Percentiles rank a stretch among this genome's conserved stretches.
phyloP scores from a whole-genome alignment of 2,329 filamentous ascomycete genomes.

The Ophiostoma sp. region DNA sequence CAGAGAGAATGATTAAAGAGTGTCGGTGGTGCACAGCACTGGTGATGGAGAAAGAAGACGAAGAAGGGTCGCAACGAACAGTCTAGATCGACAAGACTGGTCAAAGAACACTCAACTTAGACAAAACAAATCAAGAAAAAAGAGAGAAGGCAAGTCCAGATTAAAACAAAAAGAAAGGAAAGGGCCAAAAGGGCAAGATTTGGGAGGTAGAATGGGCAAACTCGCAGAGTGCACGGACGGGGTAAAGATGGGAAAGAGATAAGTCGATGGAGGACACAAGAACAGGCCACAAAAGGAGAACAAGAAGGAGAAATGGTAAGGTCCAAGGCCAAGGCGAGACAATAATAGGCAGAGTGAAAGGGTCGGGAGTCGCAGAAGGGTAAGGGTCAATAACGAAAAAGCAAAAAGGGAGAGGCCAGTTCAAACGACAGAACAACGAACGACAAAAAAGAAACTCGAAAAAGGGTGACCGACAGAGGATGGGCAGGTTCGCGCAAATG shows the following conservation, averaged over 20 bases:
- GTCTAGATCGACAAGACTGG: slow-evolving; percentile 19
- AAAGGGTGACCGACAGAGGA: not conserved
- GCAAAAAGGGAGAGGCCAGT: not conserved
- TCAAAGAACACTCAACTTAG: slow-evolving; percentile 5
- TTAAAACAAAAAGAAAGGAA: slow-evolving; percentile 7
- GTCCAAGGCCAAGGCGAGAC: not conserved
- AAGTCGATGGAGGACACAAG: not conserved
- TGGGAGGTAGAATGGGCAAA: not conserved
- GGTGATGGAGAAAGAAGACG: not conserved
- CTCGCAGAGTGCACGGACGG: slow-evolving; percentile 16
- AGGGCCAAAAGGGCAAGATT: not conserved
- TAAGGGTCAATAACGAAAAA: not conserved
- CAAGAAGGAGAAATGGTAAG: not conserved
- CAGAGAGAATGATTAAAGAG: not conserved
- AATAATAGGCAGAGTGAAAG: not conserved
- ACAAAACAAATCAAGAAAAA: not conserved
- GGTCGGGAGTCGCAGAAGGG: not conserved
- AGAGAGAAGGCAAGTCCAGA: slow-evolving; percentile 6
- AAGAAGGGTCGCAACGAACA: slow-evolving; percentile 1
- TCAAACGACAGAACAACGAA: not conserved
- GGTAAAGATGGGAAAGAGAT: not conserved
- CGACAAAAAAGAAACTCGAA: not conserved
- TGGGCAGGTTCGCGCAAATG: slow-evolving; percentile 5
- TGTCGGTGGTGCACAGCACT: slow-evolving; percentile 18
- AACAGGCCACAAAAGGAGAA: slow-evolving; percentile 21